Conservation (phyloP, 805 yeast genomes). For the Ogataea paradorogensis region DNA sequence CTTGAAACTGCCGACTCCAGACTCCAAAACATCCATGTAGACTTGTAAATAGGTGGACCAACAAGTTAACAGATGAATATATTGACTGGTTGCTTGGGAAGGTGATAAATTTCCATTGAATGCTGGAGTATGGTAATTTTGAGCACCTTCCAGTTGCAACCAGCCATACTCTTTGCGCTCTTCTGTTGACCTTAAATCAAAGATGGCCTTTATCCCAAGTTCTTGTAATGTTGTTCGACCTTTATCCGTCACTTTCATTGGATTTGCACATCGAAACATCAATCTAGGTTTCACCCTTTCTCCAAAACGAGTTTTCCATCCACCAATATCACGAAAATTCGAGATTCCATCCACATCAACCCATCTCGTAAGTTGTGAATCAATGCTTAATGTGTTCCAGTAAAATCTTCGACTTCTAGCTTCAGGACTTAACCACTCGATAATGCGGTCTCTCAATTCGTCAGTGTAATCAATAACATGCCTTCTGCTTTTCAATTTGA, state of each 20-base stretch:
- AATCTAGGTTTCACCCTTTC: slow-evolving; percentile 50
- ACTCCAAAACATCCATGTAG: slow-evolving; percentile 54
- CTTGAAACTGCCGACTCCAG: slow-evolving; percentile 48
- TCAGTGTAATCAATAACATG: slow-evolving; percentile 55
- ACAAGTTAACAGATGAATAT: slow-evolving; percentile 51
- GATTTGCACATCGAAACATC: slow-evolving; percentile 63
- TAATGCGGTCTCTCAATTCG: slow-evolving; percentile 47
- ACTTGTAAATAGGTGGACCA: slow-evolving; percentile 63
- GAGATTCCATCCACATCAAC: slow-evolving; percentile 61
- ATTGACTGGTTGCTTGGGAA: slow-evolving; percentile 54
- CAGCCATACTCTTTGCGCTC: slow-evolving; percentile 51
- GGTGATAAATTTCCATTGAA: slow-evolving; percentile 62
- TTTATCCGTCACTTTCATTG: slow-evolving; percentile 45
- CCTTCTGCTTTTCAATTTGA: slow-evolving; percentile 33
- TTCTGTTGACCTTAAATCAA: slow-evolving; percentile 63
- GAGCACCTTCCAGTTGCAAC: slow-evolving; percentile 44
- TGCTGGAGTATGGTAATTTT: slow-evolving; percentile 55
- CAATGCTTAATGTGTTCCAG: slow-evolving; percentile 34
- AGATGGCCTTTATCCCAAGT: slow-evolving; percentile 52
- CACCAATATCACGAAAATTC: slow-evolving; percentile 81
- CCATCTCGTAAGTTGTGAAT: slow-evolving; percentile 49
- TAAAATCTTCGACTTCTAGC: slow-evolving; percentile 55
- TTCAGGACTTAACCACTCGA: slow-evolving; percentile 41
- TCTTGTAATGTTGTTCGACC: slow-evolving; percentile 44
- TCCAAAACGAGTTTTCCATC: slow-evolving; percentile 49